These are phyloP conservation scores for Punica granatum DNA, from an alignment of 345 rosid genomes.

Conservation along the genomic window DNA sequence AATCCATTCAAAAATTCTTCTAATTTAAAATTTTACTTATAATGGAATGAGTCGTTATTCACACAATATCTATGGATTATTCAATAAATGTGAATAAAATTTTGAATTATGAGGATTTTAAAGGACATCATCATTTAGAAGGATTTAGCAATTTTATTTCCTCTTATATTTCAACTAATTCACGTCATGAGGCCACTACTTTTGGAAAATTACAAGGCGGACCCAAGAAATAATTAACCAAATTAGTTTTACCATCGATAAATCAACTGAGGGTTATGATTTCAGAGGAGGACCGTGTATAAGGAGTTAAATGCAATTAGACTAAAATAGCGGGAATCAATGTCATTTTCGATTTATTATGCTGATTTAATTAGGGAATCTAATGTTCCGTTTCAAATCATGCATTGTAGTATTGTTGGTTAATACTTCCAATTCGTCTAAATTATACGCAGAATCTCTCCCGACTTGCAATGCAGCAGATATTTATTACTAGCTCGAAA, in stretches of 20 bases:
- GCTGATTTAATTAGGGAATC: background rate
- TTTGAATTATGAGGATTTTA: too few species aligned
- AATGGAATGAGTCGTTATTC: too few species aligned
- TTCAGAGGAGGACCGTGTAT: background rate
- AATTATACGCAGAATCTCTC: background rate
- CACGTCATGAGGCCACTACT: too few species aligned
- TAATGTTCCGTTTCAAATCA: background rate
- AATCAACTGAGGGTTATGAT: background rate
- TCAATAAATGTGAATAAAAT: too few species aligned
- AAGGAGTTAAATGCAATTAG: background rate
- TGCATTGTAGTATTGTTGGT: constrained; percentile 5
- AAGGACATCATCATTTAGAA: too few species aligned
- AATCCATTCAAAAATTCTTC: too few species aligned
- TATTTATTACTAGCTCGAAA: background rate
- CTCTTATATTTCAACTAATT: too few species aligned
- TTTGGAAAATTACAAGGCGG: background rate
- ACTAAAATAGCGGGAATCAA: background rate
- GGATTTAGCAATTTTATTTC: too few species aligned
- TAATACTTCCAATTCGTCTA: background rate
- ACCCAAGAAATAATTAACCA: background rate
- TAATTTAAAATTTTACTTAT: too few species aligned
- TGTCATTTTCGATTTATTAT: background rate
- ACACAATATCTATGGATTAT: too few species aligned
- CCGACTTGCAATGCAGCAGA: background rate
- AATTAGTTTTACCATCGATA: too few species aligned